Evolutionary conservation across 805 yeast genomes (phyloP).

Genomic region (Kodamaea neixiangensis): DNA sequence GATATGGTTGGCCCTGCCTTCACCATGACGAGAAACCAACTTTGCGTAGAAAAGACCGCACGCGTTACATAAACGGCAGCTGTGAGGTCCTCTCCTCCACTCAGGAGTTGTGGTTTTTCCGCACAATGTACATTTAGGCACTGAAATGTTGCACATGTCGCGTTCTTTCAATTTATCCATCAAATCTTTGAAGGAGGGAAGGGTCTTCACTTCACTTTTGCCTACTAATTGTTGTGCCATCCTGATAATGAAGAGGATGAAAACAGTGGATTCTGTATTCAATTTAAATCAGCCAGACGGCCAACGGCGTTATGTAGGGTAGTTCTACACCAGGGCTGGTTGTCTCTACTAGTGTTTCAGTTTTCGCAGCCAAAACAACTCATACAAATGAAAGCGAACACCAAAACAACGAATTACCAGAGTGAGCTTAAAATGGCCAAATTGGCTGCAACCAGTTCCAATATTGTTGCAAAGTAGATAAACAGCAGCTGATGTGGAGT

Average conservation of each 20-base stretch:
- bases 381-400: neutral
- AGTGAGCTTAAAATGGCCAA: neutral
- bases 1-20: neutral
- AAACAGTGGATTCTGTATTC: neutral
- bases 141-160: neutral
- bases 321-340: too few relatives aligned
- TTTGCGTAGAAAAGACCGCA: neutral
- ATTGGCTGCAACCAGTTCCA: too few relatives aligned
- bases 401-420: neutral
- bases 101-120: neutral
- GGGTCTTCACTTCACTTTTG: neutral
- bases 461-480: too few relatives aligned
- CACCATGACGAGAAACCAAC: neutral
- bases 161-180: neutral
- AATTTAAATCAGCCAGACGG: neutral
- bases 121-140: neutral
- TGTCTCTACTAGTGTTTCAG: too few relatives aligned
- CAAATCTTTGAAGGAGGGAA: neutral
- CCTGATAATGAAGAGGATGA: neutral
- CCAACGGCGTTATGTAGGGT: too few relatives aligned
- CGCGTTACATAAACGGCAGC: neutral
- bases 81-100: neutral
- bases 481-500: too few relatives aligned
- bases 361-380: neutral
- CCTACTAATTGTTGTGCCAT: neutral